A percentile compares a stretch with the other conserved stretches of the same genome.
Evolutionary conservation across 2,329 filamentous ascomycete species (phyloP).

Genomic region (Alternaria arbusti): DNA sequence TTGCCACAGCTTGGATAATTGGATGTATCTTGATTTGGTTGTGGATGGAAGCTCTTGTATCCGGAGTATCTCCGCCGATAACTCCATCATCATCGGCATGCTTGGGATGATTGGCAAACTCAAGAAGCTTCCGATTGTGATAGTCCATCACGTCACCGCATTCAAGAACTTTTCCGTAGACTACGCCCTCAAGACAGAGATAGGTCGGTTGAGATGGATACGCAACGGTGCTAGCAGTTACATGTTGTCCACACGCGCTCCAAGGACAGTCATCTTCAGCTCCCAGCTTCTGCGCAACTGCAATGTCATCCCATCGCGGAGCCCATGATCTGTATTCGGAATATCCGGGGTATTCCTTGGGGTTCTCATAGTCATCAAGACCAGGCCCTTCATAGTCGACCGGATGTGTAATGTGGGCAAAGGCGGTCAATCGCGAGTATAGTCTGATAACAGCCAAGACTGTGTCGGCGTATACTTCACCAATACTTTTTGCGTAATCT

Average conservation of each 20-base stretch:
- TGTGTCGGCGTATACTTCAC: background rate
- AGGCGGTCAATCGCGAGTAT: background rate
- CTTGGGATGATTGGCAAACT: background rate
- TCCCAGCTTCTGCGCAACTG: background rate
- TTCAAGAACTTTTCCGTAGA: background rate
- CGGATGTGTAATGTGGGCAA: background rate
- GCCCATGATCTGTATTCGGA: background rate
- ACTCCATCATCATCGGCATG: background rate
- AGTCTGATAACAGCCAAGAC: background rate
- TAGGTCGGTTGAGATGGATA: background rate
- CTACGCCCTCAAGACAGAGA: background rate
- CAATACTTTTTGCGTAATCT: background rate
- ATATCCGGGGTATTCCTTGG: background rate
- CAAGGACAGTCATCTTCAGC: background rate
- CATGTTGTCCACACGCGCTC: background rate
- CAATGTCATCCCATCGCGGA: background rate
- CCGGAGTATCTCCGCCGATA: background rate
- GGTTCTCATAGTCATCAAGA: background rate
- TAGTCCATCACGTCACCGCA: background rate
- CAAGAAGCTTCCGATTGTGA: background rate
- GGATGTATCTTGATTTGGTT: background rate
- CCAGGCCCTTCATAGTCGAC: background rate
- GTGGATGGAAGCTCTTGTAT: background rate
- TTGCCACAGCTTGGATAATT: background rate
- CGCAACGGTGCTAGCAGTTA: background rate